Base-by-base conservation (phyloP, 768 basidiomycete genomes). In the Sarcomyxa edulis region DNA sequence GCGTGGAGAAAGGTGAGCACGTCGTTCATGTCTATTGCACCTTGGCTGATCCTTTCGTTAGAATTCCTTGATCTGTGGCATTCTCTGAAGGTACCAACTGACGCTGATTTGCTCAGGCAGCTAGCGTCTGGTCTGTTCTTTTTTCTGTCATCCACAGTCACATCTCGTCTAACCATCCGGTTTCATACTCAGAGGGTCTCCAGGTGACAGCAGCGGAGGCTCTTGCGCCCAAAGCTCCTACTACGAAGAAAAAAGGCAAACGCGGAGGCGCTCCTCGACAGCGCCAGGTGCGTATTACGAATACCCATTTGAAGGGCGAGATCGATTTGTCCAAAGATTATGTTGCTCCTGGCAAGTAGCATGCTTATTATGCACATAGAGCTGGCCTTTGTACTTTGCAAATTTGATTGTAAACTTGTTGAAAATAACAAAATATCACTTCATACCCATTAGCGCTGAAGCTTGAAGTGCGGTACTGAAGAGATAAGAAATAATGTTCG, bases 61-160 rank as follows among this genome's bases (percentile, higher is more conserved):
- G 92, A 95, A 59, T 95, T 95, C 54, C 65, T 72, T 36, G 85
- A 92, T 49, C 62, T 94, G 12, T 95, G 93, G 92, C 87, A 89
- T 58, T 71, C 73, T 3, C 68, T 93, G 12, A 81, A 79, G 50
- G 84, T 92, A 1, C 92, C 92, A 1, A 85, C 86, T 37, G 88
- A 91, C 29, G 85, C 85, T 18, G 89, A 93, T 51, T 61, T 95
- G 3, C 68, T 84, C 40, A 81, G 74, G 51, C 78, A 88, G 42
- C 75, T 95, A 32, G 77, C 79, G 6, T 80, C 78, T 42, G 84
- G 86, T 85, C 55, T 43, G 62, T 51, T 20, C 26, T 36, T 35
- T n/a, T n/a, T n/a, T n/a, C n/a, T 34, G 31, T 38, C 37, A 27
- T 36, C 30, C 46, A 14, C 47, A 49, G 12, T 14, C 8, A 21